These are phyloP conservation scores for Pseudogymnoascus sp. DNA, from an alignment of 2,329 filamentous ascomycete genomes.

Conservation along the genomic window DNA sequence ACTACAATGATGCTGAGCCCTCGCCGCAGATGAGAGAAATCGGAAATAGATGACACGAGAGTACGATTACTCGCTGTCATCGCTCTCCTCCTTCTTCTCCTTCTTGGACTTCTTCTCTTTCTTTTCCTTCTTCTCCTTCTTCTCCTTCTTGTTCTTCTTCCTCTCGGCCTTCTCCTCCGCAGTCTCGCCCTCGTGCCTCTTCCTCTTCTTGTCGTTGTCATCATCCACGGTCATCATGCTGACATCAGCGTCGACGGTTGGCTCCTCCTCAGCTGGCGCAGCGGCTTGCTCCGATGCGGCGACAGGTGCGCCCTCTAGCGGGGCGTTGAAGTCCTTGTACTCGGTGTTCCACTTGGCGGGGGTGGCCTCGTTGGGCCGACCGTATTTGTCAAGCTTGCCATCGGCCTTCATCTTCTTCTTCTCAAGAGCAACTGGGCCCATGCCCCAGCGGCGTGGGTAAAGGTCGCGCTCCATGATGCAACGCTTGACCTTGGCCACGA, in stretches of 20 bases:
- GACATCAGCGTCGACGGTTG: conserved; percentile 34
- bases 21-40: conserved; percentile 6
- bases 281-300: conserved; percentile 33
- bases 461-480: conserved; percentile 99
- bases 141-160: conserved; percentile 44
- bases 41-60: conserved; percentile 1
- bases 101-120: conserved; percentile 38
- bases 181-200: conserved; percentile 73
- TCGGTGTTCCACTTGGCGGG: conserved; percentile 86
- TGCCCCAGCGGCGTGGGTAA: conserved; percentile 93
- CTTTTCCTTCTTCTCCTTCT: conserved; percentile 46
- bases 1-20: conserved; percentile 9
- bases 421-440: conserved; percentile 85
- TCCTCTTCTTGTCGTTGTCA: conserved; percentile 64
- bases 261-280: conserved; percentile 28
- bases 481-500: conserved; percentile 97
- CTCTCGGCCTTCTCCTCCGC: conserved; percentile 54
- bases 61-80: conserved; percentile 42
- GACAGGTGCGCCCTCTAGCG: conserved; percentile 35
- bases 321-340: conserved; percentile 81
- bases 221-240: conserved; percentile 46
- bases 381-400: conserved; percentile 97
- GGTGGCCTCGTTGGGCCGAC: conserved; percentile 84
- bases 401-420: conserved; percentile 99
- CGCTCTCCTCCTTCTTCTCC: conserved; percentile 29